These are phyloP conservation scores for Taphrina wiesneri DNA, from an alignment of 1,139 yeast species.

Conservation along the genomic window DNA sequence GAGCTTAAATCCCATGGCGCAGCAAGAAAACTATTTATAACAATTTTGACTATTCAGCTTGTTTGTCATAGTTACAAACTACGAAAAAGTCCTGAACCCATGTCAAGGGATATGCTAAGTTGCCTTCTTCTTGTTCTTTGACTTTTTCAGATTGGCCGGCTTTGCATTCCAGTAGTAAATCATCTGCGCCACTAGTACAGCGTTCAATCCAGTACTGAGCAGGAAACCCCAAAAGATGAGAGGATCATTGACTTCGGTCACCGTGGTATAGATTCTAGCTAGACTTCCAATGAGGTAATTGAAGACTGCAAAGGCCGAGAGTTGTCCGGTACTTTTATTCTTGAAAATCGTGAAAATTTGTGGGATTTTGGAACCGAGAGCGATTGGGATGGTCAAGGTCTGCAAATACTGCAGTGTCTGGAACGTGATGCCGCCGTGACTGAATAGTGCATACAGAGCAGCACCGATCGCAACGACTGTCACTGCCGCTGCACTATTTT, in stretches of 20 bases:
- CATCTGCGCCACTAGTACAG: conserved; percentile 47
- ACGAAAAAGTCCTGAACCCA: not conserved
- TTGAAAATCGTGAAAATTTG: conserved; percentile 55
- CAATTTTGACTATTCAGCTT: not conserved
- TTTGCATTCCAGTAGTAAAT: conserved; percentile 44
- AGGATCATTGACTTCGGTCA: conserved; percentile 49
- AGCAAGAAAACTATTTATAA: not conserved
- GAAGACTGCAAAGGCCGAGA: conserved; percentile 56
- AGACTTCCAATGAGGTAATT: conserved; percentile 60
- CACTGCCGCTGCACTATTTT: conserved; percentile 33
- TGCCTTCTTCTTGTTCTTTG: conserved; percentile 5
- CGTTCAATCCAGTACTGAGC: conserved; percentile 46
- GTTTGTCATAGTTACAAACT: too few species aligned
- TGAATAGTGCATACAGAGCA: conserved; percentile 34
- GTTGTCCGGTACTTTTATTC: conserved; percentile 57
- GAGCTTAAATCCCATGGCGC: not conserved
- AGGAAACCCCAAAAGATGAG: conserved; percentile 46
- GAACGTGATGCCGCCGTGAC: conserved; percentile 40
- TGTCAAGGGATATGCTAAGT: too few species aligned
- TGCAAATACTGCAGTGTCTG: conserved; percentile 49
- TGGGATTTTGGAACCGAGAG: conserved; percentile 57
- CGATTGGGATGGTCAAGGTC: conserved; percentile 55
- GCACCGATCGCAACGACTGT: conserved; percentile 42
- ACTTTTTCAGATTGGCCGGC: not conserved
- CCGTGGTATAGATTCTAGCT: conserved; percentile 60